A percentile compares a stretch with the other conserved stretches of the same genome.
phyloP scores from a whole-genome alignment of 345 rosid species.

The Brassica napus region Da-Ae NC_063442.1:38249501-38250000 shows the following conservation, averaged over 20 bases:
- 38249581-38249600: background rate
- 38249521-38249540: background rate
- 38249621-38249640: background rate
- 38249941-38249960: conserved; percentile 45
- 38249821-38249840: background rate
- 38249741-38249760: background rate
- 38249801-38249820: background rate
- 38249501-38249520: background rate
- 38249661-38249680: no score
- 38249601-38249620: background rate
- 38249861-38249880: background rate
- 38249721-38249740: background rate
- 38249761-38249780: background rate
- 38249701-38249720: background rate
- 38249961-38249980: conserved; percentile 46
- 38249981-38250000: conserved; percentile 49
- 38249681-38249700: background rate
- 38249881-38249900: conserved; percentile 1
- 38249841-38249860: background rate
- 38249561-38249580: background rate
- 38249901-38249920: conserved; percentile 7
- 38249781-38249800: background rate
- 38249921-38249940: conserved; percentile 1
- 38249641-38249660: background rate
- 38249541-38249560: background rate